Base-by-base conservation (phyloP, 2,329 filamentous ascomycete species). In the Hymenoscyphus repandus region DNA sequence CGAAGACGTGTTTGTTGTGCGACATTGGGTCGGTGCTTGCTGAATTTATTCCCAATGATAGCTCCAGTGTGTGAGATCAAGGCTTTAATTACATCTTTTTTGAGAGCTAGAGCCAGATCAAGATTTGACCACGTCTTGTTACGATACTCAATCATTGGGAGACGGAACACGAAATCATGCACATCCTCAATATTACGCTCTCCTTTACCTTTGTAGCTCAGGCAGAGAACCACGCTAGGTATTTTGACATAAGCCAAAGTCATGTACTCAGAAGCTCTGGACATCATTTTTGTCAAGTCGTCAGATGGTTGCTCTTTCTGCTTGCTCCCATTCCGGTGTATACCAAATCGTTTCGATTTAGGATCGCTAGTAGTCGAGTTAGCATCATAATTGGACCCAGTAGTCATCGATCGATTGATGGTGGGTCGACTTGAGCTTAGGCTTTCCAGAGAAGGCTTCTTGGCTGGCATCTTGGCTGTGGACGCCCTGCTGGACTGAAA, bases 51-150 rank as follows among this genome's bases (percentile, higher is more conserved):
- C 49, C 92, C 90, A 45, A 99, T 90, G 59, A 99, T 96, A 51
- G 93, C 90, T 33, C 93, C 93, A 0, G 92, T 91, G 65, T 99
- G 93, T 1, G 89, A 93, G 62, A 99, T 95, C 41, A 99, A 77
- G 0, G 93, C 92, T 64, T 90, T 88, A 65, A 96, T 89, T 51
- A 97, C 88, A 42, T 95, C 91, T 66, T 91, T 95, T 73, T 99
- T 97, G 48, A 99, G 77, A 12, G 90, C 87, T 43, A 97, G 76
- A 0, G 92, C 91, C 9, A 99, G 80, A 64, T 99, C 93, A 6
- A 99, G 79, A 67, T 97, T 99, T 6, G 90, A 96, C 93, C 93
- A 99, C 7, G 91, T 97, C 75, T 99, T 99, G 76, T 99, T 99
- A 57, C 90, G 83, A 72, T 96, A 97, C 68, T 99, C 93, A 42